Evolutionary conservation across 1,284 basidiomycete species (phyloP).

Genomic region (Xerocomus minutiporus): DNA sequence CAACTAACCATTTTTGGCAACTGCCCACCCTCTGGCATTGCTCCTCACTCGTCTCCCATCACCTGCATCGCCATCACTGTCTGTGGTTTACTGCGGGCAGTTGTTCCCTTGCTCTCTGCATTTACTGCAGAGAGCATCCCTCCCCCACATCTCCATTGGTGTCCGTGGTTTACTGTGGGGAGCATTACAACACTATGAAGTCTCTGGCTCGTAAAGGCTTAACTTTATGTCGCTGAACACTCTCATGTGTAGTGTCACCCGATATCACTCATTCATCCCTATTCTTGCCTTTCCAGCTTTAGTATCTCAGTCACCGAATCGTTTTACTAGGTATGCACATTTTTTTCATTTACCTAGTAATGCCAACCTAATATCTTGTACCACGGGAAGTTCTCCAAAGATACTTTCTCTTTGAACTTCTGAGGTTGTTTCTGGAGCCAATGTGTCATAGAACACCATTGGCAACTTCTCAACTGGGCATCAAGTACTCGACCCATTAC

Average conservation of each 20-base stretch:
- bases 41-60: no score
- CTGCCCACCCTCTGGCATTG: neutral
- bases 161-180: neutral
- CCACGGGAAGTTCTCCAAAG: neutral
- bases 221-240: no score
- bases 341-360: neutral
- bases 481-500: neutral
- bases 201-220: no score
- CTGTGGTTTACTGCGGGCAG: no score
- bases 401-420: neutral
- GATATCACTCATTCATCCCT: no score
- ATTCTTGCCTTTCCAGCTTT: neutral
- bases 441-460: neutral
- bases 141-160: neutral
- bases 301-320: neutral
- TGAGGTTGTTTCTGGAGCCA: neutral
- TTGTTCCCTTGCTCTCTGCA: no score
- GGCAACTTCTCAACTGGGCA: neutral
- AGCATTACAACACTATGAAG: no score
- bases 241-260: no score
- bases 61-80: no score
- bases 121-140: no score
- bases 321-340: neutral
- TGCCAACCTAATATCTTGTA: neutral
- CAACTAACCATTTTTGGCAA: neutral